phyloP scores from a whole-genome alignment of 164 flowering plant species.

The Protea cynaroides region DNA sequence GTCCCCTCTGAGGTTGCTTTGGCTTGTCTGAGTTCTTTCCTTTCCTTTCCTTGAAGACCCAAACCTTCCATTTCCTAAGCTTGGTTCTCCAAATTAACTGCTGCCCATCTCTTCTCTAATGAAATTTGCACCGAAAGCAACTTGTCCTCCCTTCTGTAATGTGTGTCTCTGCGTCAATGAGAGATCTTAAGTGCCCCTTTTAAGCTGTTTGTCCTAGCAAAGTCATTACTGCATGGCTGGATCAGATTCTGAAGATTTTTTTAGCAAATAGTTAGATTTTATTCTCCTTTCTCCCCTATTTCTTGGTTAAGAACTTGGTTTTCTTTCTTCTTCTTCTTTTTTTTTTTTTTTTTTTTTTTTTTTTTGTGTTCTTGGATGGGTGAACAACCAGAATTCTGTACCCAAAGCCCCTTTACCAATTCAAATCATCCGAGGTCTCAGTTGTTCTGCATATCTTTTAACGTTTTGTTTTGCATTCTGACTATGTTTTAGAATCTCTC shows the following conservation, averaged over 20 bases:
- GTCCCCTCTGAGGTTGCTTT: constrained; percentile 90
- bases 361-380: too few species aligned
- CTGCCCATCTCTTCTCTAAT: constrained; percentile 37
- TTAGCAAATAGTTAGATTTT: constrained; percentile 38
- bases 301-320: too few species aligned
- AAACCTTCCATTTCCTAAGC: constrained; percentile 40
- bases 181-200: constrained; percentile 15
- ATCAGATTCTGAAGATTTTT: constrained; percentile 41
- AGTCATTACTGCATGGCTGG: constrained; percentile 60
- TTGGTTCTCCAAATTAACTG: constrained; percentile 53
- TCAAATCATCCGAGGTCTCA: too few species aligned
- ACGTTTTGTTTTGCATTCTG: too few species aligned
- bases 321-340: too few species aligned
- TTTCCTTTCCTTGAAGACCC: constrained; percentile 63
- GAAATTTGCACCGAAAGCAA: constrained; percentile 7
- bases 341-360: too few species aligned
- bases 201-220: constrained; percentile 10
- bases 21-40: constrained; percentile 75
- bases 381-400: too few species aligned
- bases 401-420: too few species aligned
- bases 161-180: neutral
- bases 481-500: too few species aligned
- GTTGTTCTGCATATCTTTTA: too few species aligned
- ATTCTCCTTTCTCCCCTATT: constrained; percentile 13
- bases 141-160: neutral